Conservation (phyloP, 2,329 filamentous ascomycete species). For the Emmonsiellopsis sp. region DNA sequence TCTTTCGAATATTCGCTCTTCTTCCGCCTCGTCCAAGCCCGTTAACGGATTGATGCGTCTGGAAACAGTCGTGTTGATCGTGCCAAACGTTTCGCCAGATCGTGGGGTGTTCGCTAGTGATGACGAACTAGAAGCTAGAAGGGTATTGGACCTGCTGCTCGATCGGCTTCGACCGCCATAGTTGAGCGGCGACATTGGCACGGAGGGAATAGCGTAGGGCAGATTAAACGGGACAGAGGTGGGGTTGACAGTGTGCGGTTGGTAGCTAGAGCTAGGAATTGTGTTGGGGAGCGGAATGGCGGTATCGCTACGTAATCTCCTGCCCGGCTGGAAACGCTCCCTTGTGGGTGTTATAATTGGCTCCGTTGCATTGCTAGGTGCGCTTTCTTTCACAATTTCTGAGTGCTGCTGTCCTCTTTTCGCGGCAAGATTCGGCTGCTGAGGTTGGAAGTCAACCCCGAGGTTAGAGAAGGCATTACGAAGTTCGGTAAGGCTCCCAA, state of each 20-base stretch:
- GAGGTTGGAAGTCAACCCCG: constrained; percentile 24
- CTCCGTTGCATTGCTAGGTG: constrained; percentile 21
- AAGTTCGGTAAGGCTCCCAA: constrained; percentile 49
- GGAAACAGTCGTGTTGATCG: constrained; percentile 35
- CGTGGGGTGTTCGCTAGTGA: constrained; percentile 60
- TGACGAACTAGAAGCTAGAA: constrained; percentile 39
- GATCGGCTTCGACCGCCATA: constrained; percentile 33
- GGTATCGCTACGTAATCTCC: constrained; percentile 43
- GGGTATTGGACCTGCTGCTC: constrained; percentile 46
- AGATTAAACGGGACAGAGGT: constrained; percentile 17
- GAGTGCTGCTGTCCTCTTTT: constrained; percentile 7
- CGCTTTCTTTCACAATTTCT: constrained; percentile 22
- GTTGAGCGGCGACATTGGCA: constrained; percentile 20
- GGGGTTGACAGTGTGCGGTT: constrained; percentile 22
- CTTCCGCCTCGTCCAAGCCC: constrained; percentile 60
- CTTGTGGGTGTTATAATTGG: constrained; percentile 38
- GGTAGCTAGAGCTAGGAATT: constrained; percentile 21
- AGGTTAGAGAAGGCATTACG: constrained; percentile 50
- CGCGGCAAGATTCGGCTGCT: constrained; percentile 17
- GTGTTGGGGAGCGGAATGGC: constrained; percentile 38
- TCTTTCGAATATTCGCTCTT: constrained; percentile 71
- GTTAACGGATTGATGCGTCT: constrained; percentile 45
- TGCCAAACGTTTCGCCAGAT: constrained; percentile 70
- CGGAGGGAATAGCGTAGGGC: background rate
- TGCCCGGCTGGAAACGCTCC: constrained; percentile 33